phyloP scores from a whole-genome alignment of 805 yeast genomes.

The Candida chilensis region DNA sequence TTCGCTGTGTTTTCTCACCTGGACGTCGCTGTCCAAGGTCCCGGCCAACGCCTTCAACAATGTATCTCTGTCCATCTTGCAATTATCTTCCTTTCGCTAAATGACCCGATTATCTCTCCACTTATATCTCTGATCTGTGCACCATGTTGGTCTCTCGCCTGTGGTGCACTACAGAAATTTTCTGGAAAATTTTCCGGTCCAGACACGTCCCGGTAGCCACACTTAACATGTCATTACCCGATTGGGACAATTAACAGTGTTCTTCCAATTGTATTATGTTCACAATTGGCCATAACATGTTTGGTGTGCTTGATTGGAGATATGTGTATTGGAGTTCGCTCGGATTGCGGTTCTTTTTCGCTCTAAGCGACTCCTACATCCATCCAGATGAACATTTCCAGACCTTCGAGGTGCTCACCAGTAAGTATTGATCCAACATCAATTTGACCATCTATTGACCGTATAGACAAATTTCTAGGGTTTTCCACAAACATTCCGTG shows the following conservation, averaged over 20 bases:
- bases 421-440: constrained; percentile 8
- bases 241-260: background rate
- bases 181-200: constrained; percentile 3
- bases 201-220: constrained; percentile 1
- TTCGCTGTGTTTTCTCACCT: constrained; percentile 44
- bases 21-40: constrained; percentile 43
- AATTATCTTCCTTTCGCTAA: too few relatives aligned
- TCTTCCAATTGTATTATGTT: constrained; percentile 1
- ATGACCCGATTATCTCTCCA: too few relatives aligned
- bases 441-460: constrained; percentile 1
- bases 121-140: constrained; percentile 10
- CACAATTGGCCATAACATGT: background rate
- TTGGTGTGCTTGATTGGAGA: constrained; percentile 30
- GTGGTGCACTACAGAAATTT: constrained; percentile 2
- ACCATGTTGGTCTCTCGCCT: constrained; percentile 1
- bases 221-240: background rate
- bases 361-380: constrained; percentile 70
- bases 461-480: constrained; percentile 23
- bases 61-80: constrained; percentile 37
- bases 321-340: constrained; percentile 31
- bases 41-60: constrained; percentile 41
- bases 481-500: constrained; percentile 52
- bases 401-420: constrained; percentile 64
- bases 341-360: constrained; percentile 42
- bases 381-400: constrained; percentile 99